phyloP scores from a whole-genome alignment of 345 rosid species.

The Syzygium aqueum region DNA sequence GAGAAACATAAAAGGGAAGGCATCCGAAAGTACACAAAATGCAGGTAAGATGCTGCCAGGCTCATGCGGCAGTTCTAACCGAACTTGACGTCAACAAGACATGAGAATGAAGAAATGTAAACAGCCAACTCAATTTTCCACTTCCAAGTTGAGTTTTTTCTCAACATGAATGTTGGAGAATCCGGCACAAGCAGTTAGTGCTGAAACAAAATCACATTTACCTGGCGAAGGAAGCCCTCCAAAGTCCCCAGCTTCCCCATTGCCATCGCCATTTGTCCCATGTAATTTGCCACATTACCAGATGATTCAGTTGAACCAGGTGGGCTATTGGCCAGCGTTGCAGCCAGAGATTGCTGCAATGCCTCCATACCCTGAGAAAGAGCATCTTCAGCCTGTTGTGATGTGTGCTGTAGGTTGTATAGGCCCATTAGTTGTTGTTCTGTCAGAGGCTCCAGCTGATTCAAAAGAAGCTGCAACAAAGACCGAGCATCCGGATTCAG shows the following conservation, averaged over 20 bases:
- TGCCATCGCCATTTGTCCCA: slow-evolving; percentile 91
- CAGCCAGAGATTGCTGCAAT: slow-evolving; percentile 68
- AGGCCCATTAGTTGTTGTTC: slow-evolving; percentile 34
- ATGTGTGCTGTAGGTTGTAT: slow-evolving; percentile 39
- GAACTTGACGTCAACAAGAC: neutral
- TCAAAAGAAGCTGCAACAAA: slow-evolving; percentile 30
- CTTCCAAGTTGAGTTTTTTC: neutral
- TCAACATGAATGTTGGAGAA: neutral
- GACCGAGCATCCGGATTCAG: neutral
- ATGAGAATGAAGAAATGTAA: neutral
- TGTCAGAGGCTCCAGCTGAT: slow-evolving; percentile 43
- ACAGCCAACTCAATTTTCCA: neutral
- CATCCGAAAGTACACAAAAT: neutral
- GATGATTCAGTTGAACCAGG: slow-evolving; percentile 34
- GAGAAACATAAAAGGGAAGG: neutral
- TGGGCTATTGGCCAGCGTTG: slow-evolving; percentile 32
- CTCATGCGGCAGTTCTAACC: neutral
- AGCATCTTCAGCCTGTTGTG: slow-evolving; percentile 46
- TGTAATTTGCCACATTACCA: slow-evolving; percentile 40
- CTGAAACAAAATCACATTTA: neutral
- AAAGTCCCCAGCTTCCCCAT: slow-evolving; percentile 73
- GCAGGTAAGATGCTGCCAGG: neutral
- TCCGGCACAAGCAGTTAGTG: neutral
- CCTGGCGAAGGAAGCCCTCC: slow-evolving; percentile 55
- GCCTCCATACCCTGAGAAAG: slow-evolving; percentile 64